Conservation (phyloP, 2,329 filamentous ascomycete species). For the Penicillium sp. region DNA sequence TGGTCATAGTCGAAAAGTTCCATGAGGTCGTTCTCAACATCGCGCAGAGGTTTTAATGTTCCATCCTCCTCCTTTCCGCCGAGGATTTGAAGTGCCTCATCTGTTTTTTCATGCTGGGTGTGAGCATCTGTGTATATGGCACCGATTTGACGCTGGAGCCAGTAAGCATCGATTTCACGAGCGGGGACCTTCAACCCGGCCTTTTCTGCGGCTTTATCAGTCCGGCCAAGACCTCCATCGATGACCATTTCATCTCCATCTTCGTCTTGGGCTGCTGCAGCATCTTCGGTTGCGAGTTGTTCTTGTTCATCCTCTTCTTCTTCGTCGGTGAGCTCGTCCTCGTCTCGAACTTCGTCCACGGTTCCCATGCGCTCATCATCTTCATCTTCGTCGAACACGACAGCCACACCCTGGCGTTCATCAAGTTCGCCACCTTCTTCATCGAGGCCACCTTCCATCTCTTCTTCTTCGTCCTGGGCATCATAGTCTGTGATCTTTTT, state of each 20-base stretch:
- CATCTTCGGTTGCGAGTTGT: constrained; percentile 50
- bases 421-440: constrained; percentile 76
- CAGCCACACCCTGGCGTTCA: constrained; percentile 92
- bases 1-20: constrained; percentile 97
- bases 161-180: constrained; percentile 94
- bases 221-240: constrained; percentile 57
- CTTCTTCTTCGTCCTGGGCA: constrained; percentile 90
- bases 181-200: constrained; percentile 63
- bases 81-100: constrained; percentile 76
- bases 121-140: constrained; percentile 86
- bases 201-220: constrained; percentile 47
- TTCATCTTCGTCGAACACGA: constrained; percentile 91
- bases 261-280: constrained; percentile 34
- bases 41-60: constrained; percentile 79
- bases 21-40: constrained; percentile 98
- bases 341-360: constrained; percentile 81
- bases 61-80: constrained; percentile 70
- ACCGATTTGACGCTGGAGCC: constrained; percentile 91
- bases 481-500: constrained; percentile 99
- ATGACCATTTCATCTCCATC: constrained; percentile 76
- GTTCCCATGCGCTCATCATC: constrained; percentile 77
- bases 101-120: constrained; percentile 88
- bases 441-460: constrained; percentile 68
- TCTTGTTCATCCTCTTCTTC: constrained; percentile 68
- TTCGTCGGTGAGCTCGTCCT: constrained; percentile 66